Evolutionary conservation across 2,329 filamentous ascomycete species (phyloP).

Genomic region (Ophiosphaerella herpotricha): DNA sequence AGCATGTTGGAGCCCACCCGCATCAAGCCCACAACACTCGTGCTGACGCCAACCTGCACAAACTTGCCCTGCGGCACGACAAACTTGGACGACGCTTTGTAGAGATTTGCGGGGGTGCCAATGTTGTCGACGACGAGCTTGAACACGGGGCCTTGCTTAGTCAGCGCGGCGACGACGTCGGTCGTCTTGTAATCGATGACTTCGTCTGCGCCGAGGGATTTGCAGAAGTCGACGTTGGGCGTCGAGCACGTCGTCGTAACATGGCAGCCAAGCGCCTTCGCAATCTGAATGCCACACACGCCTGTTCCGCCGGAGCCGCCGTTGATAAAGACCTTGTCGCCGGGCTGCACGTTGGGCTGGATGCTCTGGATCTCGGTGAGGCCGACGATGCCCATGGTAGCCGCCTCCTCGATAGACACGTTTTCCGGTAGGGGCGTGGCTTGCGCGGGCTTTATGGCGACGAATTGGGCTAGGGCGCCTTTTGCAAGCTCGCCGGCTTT

Average conservation of each 20-base stretch:
- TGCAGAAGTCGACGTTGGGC: slow-evolving; percentile 61
- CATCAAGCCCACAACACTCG: slow-evolving; percentile 26
- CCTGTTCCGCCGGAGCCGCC: slow-evolving; percentile 67
- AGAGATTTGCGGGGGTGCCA: slow-evolving; percentile 56
- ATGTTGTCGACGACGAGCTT: slow-evolving; percentile 64
- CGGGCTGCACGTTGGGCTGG: slow-evolving; percentile 43
- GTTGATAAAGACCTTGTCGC: slow-evolving; percentile 65
- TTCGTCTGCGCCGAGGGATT: slow-evolving; percentile 65
- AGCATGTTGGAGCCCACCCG: slow-evolving; percentile 46
- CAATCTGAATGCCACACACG: slow-evolving; percentile 65
- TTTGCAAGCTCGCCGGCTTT: slow-evolving; percentile 34
- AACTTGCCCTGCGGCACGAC: slow-evolving; percentile 56
- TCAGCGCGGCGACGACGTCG: slow-evolving; percentile 55
- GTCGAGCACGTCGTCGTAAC: slow-evolving; percentile 65
- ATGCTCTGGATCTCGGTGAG: slow-evolving; percentile 49
- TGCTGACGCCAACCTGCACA: slow-evolving; percentile 35
- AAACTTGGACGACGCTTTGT: slow-evolving; percentile 58
- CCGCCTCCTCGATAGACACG: slow-evolving; percentile 40
- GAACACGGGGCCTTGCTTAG: slow-evolving; percentile 55
- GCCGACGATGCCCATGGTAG: slow-evolving; percentile 44
- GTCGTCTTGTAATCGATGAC: slow-evolving; percentile 63
- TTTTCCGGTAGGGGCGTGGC: slow-evolving; percentile 31
- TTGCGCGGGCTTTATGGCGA: slow-evolving; percentile 29
- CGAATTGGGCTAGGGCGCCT: slow-evolving; percentile 47
- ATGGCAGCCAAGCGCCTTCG: slow-evolving; percentile 63